phyloP scores from a whole-genome alignment of 163 green algal species.

The Scenedesmus sp. region DNA sequence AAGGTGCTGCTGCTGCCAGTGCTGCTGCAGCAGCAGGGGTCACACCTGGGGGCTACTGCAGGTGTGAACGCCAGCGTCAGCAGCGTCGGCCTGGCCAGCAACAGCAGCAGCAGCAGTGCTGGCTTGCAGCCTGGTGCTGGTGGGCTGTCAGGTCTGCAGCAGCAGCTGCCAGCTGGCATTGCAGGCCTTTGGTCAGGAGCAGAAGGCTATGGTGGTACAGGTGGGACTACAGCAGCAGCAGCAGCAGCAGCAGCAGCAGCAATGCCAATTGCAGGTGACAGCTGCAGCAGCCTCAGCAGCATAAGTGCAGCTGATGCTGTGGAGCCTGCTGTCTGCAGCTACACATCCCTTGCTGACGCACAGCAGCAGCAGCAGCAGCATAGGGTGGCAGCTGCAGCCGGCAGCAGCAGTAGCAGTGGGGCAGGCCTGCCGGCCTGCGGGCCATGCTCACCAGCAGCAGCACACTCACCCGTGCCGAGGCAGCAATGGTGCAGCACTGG shows the following conservation, averaged over 20 bases:
- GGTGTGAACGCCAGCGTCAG: not conserved
- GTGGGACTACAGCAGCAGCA: not conserved
- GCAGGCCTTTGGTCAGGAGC: conserved; percentile 23
- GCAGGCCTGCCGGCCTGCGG: not conserved
- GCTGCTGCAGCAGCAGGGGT: conserved; percentile 27
- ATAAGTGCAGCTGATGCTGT: not conserved
- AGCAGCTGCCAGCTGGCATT: not conserved
- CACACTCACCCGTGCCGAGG: conserved; percentile 39
- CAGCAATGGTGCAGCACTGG: conserved; percentile 50
- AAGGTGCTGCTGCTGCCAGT: conserved; percentile 37
- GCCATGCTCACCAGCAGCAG: conserved; percentile 12
- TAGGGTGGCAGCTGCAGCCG: not conserved
- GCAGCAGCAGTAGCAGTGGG: not conserved
- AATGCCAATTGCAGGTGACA: not conserved
- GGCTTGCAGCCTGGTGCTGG: not conserved
- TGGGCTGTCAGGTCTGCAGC: not conserved
- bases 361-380: conserved; percentile 14
- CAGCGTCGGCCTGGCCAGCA: not conserved
- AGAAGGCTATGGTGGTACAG: not conserved
- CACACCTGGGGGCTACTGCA: not conserved
- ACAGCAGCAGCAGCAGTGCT: conserved; percentile 4
- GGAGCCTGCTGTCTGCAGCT: not conserved
- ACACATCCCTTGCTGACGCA: not conserved
- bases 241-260: conserved; percentile 1
- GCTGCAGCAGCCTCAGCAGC: conserved; percentile 39